These are phyloP conservation scores for Musa balbisiana DNA, from an alignment of 202 grass and related monocot species.

Conservation along the genomic window DNA sequence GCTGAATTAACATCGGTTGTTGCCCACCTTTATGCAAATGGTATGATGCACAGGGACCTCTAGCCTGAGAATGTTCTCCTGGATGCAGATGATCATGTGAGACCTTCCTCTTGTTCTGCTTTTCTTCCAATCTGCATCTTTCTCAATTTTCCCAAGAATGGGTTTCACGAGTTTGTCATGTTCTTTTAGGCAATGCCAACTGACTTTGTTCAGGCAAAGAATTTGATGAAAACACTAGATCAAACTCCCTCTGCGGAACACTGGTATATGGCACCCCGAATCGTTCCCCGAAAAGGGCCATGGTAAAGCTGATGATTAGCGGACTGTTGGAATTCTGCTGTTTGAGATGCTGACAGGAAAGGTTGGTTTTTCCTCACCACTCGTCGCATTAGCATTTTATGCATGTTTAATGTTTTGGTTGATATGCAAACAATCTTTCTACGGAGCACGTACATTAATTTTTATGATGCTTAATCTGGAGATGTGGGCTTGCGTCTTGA, in stretches of 20 bases:
- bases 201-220: slow-evolving; percentile 83
- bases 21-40: slow-evolving; percentile 81
- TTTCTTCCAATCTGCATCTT: neutral
- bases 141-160: neutral
- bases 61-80: slow-evolving; percentile 96
- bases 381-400: too few species aligned
- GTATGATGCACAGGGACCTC: slow-evolving; percentile 95
- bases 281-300: slow-evolving; percentile 74
- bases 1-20: slow-evolving; percentile 90
- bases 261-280: slow-evolving; percentile 95
- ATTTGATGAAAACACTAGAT: slow-evolving; percentile 96
- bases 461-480: too few species aligned
- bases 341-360: slow-evolving; percentile 99
- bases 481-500: too few species aligned
- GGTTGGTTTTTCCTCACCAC: slow-evolving; percentile 30
- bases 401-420: too few species aligned
- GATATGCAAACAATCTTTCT: too few species aligned
- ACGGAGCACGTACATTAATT: too few species aligned
- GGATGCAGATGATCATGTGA: slow-evolving; percentile 87
- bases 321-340: slow-evolving; percentile 90
- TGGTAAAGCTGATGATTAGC: slow-evolving; percentile 97
- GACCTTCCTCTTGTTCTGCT: slow-evolving; percentile 2
- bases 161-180: neutral
- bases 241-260: slow-evolving; percentile 92
- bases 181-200: slow-evolving; percentile 64